Percentiles rank a stretch among this genome's conserved stretches.
These are phyloP conservation scores for Blastomyces parvus DNA, from an alignment of 2,329 filamentous ascomycete species.

Conservation along the genomic window DNA sequence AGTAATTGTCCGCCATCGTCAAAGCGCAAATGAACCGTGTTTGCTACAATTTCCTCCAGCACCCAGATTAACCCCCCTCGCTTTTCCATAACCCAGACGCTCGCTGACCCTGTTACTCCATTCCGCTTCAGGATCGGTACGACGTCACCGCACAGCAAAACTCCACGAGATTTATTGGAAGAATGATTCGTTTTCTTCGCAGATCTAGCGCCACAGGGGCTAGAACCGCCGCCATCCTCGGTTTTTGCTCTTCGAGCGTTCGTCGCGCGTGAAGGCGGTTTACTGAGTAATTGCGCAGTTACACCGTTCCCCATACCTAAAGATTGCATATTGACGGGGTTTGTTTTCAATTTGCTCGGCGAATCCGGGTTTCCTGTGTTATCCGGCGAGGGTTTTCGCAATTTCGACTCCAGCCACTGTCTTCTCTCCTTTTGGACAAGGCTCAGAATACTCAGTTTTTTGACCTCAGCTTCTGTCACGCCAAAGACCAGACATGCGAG, in stretches of 20 bases:
- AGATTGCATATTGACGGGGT: constrained; percentile 30
- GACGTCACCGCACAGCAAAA: constrained; percentile 92
- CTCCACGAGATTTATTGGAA: constrained; percentile 70
- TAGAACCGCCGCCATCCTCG: constrained; percentile 48
- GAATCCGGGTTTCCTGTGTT: constrained; percentile 41
- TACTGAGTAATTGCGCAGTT: constrained; percentile 78
- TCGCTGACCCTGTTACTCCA: constrained; percentile 81
- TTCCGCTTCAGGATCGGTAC: constrained; percentile 96
- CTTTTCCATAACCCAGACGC: constrained; percentile 98
- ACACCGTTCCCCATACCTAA: constrained; percentile 69
- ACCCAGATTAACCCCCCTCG: constrained; percentile 92
- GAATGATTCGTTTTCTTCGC: constrained; percentile 55
- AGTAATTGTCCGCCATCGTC: constrained; percentile 68
- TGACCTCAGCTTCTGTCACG: constrained; percentile 91
- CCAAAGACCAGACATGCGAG: constrained; percentile 95
- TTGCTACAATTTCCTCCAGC: constrained; percentile 92
- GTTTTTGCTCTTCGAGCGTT: constrained; percentile 44
- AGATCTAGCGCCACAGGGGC: constrained; percentile 33
- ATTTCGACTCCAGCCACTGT: constrained; percentile 79
- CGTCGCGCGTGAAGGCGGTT: constrained; percentile 54
- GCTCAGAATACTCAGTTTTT: constrained; percentile 88
- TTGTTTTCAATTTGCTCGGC: constrained; percentile 29
- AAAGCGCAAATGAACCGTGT: constrained; percentile 67
- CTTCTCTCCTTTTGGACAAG: constrained; percentile 84
- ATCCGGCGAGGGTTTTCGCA: constrained; percentile 40